Evolutionary conservation across 352 stramenopile genomes (phyloP).

Genomic region (Phytophthora uliginosa): DNA sequence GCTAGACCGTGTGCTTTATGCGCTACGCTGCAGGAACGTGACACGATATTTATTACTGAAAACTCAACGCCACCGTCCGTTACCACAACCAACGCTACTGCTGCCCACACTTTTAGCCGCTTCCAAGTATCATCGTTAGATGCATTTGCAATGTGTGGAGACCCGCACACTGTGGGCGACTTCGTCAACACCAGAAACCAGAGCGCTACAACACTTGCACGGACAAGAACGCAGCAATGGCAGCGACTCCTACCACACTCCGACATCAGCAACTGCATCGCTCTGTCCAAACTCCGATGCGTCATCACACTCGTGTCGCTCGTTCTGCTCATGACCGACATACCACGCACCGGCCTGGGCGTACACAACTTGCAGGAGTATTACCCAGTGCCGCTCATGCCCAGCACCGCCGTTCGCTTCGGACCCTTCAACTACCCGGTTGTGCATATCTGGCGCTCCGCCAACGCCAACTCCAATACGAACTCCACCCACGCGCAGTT

Average conservation of each 20-base stretch:
- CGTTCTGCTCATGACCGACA: constrained; percentile 53
- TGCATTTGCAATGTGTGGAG: too few relatives aligned
- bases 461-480: constrained; percentile 2
- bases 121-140: too few relatives aligned
- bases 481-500: constrained; percentile 6
- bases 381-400: constrained; percentile 36
- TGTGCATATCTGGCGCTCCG: constrained; percentile 33
- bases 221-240: not conserved
- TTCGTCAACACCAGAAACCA: too few relatives aligned
- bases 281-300: constrained; percentile 39
- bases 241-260: constrained; percentile 22
- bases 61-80: too few relatives aligned
- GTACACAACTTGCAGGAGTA: constrained; percentile 33
- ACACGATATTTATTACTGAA: too few relatives aligned
- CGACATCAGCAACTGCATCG: constrained; percentile 43
- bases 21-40: too few relatives aligned
- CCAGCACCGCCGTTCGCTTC: constrained; percentile 43
- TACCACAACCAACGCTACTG: too few relatives aligned
- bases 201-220: not conserved
- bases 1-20: too few relatives aligned
- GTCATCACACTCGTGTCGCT: constrained; percentile 52
- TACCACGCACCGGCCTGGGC: constrained; percentile 58
- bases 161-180: too few relatives aligned
- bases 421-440: constrained; percentile 63
- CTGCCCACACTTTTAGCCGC: too few relatives aligned